Evolutionary conservation across 2,329 filamentous ascomycete genomes (phyloP).

Genomic region (Botrytis paeoniae): DNA sequence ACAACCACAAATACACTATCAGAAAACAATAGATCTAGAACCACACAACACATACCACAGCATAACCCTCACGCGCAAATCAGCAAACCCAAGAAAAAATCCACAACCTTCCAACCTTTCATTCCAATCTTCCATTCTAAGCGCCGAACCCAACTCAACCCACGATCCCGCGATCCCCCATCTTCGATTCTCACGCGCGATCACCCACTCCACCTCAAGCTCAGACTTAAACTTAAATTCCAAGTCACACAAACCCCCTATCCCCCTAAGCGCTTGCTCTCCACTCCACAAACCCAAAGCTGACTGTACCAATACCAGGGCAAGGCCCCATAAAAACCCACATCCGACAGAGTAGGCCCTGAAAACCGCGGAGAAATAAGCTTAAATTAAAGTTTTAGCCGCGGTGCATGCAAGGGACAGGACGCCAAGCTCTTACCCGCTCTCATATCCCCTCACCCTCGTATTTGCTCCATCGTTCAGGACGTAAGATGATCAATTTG

Average conservation of each 20-base stretch:
- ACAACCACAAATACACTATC: neutral
- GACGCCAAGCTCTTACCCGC: neutral
- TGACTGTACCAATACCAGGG: no score
- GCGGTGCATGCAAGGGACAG: neutral
- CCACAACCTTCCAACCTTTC: neutral
- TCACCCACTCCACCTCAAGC: neutral
- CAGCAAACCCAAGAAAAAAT: neutral
- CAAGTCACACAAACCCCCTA: neutral
- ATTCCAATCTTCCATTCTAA: neutral
- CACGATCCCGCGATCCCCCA: neutral
- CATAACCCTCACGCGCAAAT: neutral
- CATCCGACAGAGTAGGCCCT: fast-evolving
- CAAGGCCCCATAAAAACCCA: neutral
- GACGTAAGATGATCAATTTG: neutral
- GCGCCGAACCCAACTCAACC: no score
- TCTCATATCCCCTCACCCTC: neutral
- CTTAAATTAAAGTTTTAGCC: neutral
- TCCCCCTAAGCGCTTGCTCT: neutral
- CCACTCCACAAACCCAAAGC: neutral
- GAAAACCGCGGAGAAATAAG: neutral
- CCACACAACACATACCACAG: neutral
- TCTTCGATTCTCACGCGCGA: neutral
- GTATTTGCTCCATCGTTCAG: neutral
- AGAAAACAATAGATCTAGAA: neutral
- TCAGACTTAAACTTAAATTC: neutral